Evolutionary conservation across 2,329 filamentous ascomycete species (phyloP).

Genomic region (Grosmannia penicillata): DNA sequence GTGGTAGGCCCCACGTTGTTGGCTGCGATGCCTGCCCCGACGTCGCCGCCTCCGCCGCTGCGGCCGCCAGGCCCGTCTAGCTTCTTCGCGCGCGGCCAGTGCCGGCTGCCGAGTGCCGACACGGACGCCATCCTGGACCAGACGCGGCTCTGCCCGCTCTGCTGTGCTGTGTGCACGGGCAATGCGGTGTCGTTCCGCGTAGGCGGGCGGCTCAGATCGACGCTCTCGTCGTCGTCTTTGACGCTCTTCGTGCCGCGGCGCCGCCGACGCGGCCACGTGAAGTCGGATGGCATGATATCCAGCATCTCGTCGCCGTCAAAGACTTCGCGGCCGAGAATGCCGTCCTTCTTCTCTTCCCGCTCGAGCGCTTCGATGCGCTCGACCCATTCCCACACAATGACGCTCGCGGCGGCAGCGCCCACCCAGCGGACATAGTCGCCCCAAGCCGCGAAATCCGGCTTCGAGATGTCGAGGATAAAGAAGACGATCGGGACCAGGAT

Average conservation of each 20-base stretch:
- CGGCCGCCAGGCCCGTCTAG: no score
- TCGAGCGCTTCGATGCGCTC: slow-evolving; percentile 87
- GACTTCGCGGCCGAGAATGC: slow-evolving; percentile 77
- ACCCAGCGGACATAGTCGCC: slow-evolving; percentile 94
- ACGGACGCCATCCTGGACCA: not conserved
- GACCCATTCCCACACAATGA: slow-evolving; percentile 98
- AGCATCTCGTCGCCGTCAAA: slow-evolving; percentile 93
- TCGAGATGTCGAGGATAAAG: slow-evolving; percentile 79
- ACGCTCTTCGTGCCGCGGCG: slow-evolving; percentile 18
- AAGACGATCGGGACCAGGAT: slow-evolving; percentile 83
- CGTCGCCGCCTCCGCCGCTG: no score
- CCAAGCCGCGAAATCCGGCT: slow-evolving; percentile 78
- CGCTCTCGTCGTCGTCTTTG: slow-evolving; percentile 12
- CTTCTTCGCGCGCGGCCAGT: no score
- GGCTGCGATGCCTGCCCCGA: no score
- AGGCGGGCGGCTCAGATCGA: not conserved
- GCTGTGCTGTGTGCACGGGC: not conserved
- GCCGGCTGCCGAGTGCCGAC: no score
- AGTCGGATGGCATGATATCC: slow-evolving; percentile 41
- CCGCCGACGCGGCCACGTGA: slow-evolving; percentile 27
- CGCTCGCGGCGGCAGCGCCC: slow-evolving; percentile 83
- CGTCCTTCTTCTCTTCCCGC: slow-evolving; percentile 85
- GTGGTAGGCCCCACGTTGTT: no score
- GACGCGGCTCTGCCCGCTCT: not conserved
- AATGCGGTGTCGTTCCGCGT: no score